Evolutionary conservation across 2,329 filamentous ascomycete species (phyloP), one percentile per base, ranked within the genome.

Genomic region (Ophiosphaerella herpotricha): DNA sequence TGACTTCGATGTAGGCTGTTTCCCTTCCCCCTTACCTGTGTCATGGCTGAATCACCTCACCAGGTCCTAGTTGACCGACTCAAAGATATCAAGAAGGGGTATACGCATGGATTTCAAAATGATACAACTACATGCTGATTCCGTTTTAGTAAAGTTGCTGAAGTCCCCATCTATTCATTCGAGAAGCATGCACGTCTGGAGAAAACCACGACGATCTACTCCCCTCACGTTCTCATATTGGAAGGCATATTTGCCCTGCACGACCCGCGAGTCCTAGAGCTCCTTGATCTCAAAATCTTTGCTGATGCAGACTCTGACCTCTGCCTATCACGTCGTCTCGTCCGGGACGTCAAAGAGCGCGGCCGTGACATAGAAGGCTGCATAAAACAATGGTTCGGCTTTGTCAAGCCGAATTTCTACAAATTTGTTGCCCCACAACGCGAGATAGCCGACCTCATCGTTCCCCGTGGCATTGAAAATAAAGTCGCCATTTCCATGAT

Each of bases 331-430:
- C 53, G 63, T 26, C 61, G 63, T 48, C 55, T 95, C 60, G 78
- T 91, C 33, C 88, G 94, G 66, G 94, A 99, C 75, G 90, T 97
- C 18, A 85, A 85, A 63, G 90, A 96, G 64, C 86, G 94, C 65
- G 93, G 90, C 3, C 84, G 94, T 68, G 93, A 96, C 66, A 89
- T 97, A 48, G 89, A 97, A 69, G 94, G 94, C 35, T 93, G 92
- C 66, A 92, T 99, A 72, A 97, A 97, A 74, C 94, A 99, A 73
- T 99, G 94, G 94, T 97, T 97, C 71, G 79, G 78, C 9, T 99
- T 89, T 70, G 94, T 99, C 37, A 99, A 99, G 75, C 94, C 94
- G 3, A 97, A 97, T 67, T 97, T 95, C 65, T 89, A 93, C 72
- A 90, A 88, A 80, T 97, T 85, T 68, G 94, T 99, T 48, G 88